phyloP scores from a whole-genome alignment of 2,329 filamentous ascomycete species.

The Sordariomycetes sp. region DNA sequence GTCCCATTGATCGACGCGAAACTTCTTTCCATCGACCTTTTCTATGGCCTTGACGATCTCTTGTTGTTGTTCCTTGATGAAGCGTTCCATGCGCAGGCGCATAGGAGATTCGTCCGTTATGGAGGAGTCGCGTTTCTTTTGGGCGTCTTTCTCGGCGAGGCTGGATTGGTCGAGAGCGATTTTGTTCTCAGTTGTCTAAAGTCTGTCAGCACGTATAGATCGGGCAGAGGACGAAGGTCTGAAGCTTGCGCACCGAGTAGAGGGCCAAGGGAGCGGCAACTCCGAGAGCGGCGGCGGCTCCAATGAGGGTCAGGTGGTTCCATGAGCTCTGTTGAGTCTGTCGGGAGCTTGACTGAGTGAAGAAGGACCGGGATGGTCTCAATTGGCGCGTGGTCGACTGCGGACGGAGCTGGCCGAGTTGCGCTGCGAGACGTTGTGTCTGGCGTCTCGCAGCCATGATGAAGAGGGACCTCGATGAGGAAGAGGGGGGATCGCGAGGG shows the following conservation, averaged over 20 bases:
- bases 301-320: constrained; percentile 13
- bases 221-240: not conserved
- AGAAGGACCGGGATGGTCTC: constrained; percentile 13
- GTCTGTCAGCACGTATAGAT: not conserved
- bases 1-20: constrained; percentile 78
- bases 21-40: constrained; percentile 72
- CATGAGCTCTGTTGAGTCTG: constrained; percentile 10
- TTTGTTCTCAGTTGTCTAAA: constrained; percentile 1
- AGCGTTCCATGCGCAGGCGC: constrained; percentile 94
- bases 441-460: constrained; percentile 20
- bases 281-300: constrained; percentile 34
- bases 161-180: constrained; percentile 50
- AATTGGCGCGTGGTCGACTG: constrained; percentile 16
- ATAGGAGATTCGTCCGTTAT: constrained; percentile 78
- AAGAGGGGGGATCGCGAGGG: not conserved
- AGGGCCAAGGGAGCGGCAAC: constrained; percentile 45
- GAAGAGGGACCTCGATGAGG: too few species aligned
- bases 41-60: constrained; percentile 79
- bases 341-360: constrained; percentile 13
- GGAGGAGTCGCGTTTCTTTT: constrained; percentile 61
- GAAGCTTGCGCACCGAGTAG: constrained; percentile 40
- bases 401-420: constrained; percentile 14
- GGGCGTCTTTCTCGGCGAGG: constrained; percentile 77
- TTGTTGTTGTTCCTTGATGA: constrained; percentile 88
- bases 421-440: constrained; percentile 18